These are phyloP conservation scores for Dillenia turbinata DNA, from an alignment of 164 flowering plant species.

Conservation along the genomic window DNA sequence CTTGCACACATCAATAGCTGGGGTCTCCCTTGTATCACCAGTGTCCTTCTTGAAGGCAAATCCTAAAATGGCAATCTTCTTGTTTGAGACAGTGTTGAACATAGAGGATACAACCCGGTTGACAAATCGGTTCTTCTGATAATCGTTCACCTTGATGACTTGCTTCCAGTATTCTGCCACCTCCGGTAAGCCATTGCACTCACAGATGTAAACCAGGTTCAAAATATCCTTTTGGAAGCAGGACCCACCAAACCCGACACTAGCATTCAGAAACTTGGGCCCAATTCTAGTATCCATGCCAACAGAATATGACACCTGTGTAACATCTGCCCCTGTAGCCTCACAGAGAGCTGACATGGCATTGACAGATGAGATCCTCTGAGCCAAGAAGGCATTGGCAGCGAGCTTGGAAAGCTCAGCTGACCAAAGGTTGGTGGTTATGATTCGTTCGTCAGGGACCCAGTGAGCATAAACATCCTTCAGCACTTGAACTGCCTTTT, in stretches of 20 bases:
- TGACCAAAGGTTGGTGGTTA: constrained; percentile 86
- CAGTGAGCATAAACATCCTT: constrained; percentile 76
- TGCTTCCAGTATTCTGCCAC: constrained; percentile 92
- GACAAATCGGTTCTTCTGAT: constrained; percentile 83
- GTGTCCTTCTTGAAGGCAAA: constrained; percentile 93
- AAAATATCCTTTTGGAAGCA: constrained; percentile 93
- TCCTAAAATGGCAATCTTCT: constrained; percentile 78
- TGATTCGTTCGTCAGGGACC: constrained; percentile 77
- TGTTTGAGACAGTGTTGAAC: constrained; percentile 80
- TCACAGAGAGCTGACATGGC: constrained; percentile 97
- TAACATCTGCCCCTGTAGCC: constrained; percentile 82
- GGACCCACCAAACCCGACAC: constrained; percentile 91
- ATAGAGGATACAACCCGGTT: constrained; percentile 82
- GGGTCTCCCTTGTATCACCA: constrained; percentile 88
- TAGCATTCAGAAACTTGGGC: constrained; percentile 74
- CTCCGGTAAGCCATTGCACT: constrained; percentile 87
- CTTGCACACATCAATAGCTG: constrained; percentile 93
- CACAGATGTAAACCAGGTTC: constrained; percentile 87
- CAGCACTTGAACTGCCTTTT: constrained; percentile 64
- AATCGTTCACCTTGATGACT: constrained; percentile 81
- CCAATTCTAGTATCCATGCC: constrained; percentile 83
- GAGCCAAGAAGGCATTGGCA: constrained; percentile 90
- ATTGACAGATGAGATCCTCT: constrained; percentile 83
- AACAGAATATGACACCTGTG: constrained; percentile 68
- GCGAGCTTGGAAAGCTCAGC: constrained; percentile 95